Evolutionary conservation across 2,329 filamentous ascomycete genomes (phyloP).

Genomic region (Verticillium dahliae): DNA sequence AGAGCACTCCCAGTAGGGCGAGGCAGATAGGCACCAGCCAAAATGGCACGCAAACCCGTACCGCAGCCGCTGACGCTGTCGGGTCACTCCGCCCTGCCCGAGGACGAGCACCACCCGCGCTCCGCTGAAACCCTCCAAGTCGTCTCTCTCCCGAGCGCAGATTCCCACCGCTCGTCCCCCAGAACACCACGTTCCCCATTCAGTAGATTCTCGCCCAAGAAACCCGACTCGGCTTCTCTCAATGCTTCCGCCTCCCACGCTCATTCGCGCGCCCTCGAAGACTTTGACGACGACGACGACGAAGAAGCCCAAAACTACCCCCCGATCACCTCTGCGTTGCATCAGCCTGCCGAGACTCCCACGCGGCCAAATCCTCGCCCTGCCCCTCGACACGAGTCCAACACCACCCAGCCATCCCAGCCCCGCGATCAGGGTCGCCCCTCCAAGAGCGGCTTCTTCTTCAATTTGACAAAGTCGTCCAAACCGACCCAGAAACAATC

Average conservation of each 20-base stretch:
- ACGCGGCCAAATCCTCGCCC: constrained; percentile 17
- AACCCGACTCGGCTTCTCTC: constrained; percentile 8
- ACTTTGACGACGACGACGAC: constrained; percentile 14
- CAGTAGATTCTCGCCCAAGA: constrained; percentile 31
- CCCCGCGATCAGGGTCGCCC: constrained; percentile 31
- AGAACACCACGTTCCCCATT: constrained; percentile 38
- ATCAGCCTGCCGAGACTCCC: constrained; percentile 14
- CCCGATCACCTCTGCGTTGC: constrained; percentile 18
- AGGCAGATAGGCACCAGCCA: background rate
- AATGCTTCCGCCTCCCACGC: constrained; percentile 3
- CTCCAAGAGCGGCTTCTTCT: constrained; percentile 43
- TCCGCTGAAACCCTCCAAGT: constrained; percentile 22
- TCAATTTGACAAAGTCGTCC: constrained; percentile 38
- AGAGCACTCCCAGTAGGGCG: background rate
- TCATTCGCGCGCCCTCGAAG: constrained; percentile 8
- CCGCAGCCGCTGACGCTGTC: constrained; percentile 51
- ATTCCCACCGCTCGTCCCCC: constrained; percentile 32
- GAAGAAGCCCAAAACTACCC: constrained; percentile 15
- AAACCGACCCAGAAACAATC: background rate
- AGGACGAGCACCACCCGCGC: constrained; percentile 18
- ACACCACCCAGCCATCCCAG: constrained; percentile 6
- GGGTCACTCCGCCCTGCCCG: constrained; percentile 27
- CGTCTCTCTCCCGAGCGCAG: constrained; percentile 26
- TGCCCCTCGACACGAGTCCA: constrained; percentile 15
- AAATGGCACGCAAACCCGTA: constrained; percentile 52